A percentile compares a stretch with the other conserved stretches of the same genome.
phyloP scores from a whole-genome alignment of 225 moss, liverwort and hornwort species.

The Sphagnum contortum region DNA sequence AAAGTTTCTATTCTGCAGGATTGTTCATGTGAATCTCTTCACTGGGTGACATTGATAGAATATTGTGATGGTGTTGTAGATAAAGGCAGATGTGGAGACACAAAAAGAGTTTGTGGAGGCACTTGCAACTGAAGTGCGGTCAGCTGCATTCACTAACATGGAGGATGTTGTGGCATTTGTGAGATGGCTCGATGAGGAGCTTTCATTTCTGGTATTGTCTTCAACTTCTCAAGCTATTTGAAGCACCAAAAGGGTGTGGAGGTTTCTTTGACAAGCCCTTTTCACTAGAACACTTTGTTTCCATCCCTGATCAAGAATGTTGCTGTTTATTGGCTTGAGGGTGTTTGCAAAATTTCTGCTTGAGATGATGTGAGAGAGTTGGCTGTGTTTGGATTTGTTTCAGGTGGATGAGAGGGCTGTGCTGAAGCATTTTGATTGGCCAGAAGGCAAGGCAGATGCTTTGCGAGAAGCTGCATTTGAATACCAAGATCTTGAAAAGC shows the following conservation, averaged over 20 bases:
- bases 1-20: too few species aligned
- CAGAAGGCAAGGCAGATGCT: conserved; percentile 58
- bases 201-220: conserved; percentile 65
- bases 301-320: too few species aligned
- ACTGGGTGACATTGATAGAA: background rate
- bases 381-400: too few species aligned
- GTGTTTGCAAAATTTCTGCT: too few species aligned
- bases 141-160: conserved; percentile 59
- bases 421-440: conserved; percentile 67
- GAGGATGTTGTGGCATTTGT: conserved; percentile 82
- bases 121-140: conserved; percentile 67
- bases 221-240: background rate
- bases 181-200: conserved; percentile 86
- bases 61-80: conserved; percentile 20
- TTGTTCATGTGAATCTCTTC: too few species aligned
- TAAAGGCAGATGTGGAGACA: conserved; percentile 91
- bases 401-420: conserved; percentile 63
- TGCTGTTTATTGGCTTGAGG: too few species aligned
- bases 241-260: too few species aligned
- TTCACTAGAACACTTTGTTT: too few species aligned
- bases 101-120: conserved; percentile 83
- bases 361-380: too few species aligned
- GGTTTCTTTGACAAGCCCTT: too few species aligned
- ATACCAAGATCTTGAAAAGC: conserved; percentile 47
- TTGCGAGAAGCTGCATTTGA: conserved; percentile 55